A percentile compares a stretch with the other conserved stretches of the same genome.
phyloP scores from a whole-genome alignment of 495 filamentous ascomycete species.

The Lepidopterella palustris region DNA sequence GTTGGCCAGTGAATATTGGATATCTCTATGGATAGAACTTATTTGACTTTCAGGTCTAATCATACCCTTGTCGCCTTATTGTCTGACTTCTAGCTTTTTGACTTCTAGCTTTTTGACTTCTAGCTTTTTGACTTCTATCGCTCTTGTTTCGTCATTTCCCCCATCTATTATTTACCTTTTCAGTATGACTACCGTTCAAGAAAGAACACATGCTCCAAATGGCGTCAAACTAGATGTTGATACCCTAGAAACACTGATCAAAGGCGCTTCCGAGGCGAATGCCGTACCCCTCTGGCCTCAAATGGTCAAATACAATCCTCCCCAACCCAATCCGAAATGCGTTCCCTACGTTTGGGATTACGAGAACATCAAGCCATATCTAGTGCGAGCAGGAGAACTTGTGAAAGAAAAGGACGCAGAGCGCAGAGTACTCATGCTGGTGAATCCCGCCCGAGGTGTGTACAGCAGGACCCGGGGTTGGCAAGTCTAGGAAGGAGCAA shows the following conservation, averaged over 20 bases:
- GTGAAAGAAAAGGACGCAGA: constrained; percentile 43
- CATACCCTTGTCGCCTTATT: no score
- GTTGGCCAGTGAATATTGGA: background rate
- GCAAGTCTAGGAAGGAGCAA: no score
- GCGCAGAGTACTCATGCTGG: constrained; percentile 44
- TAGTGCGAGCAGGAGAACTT: constrained; percentile 40
- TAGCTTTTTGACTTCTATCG: no score
- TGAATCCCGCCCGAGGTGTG: constrained; percentile 43
- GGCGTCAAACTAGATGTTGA: background rate
- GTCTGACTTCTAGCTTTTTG: no score
- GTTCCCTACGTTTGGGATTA: constrained; percentile 42
- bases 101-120: no score
- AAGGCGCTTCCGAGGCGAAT: constrained; percentile 6
- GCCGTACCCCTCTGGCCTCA: constrained; percentile 41
- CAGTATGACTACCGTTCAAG: background rate
- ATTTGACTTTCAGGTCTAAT: no score
- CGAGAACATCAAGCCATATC: constrained; percentile 37
- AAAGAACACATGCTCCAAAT: background rate
- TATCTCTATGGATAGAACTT: no score
- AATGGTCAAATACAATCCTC: constrained; percentile 42
- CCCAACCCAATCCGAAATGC: constrained; percentile 39
- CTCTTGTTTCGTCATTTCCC: no score
- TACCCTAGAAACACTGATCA: constrained; percentile 4
- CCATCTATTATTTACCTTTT: background rate
- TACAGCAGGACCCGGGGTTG: no score